A percentile compares a stretch with the other conserved stretches of the same genome.
Evolutionary conservation across 345 rosid species (phyloP).

Genomic region (Rhodamnia argentea): DNA sequence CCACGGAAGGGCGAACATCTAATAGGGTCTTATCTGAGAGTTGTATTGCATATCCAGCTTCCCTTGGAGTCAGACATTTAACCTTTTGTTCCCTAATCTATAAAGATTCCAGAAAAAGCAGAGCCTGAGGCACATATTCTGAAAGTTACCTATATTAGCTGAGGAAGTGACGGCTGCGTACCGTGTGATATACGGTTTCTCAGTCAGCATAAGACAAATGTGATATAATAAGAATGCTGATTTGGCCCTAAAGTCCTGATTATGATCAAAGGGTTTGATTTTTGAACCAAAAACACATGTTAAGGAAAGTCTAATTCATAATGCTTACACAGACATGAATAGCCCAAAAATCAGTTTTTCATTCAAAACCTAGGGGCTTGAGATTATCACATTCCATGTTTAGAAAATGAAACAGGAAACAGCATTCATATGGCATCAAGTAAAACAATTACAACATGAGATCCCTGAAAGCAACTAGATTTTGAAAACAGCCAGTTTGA

Average conservation of each 20-base stretch:
- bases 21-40: conserved; percentile 71
- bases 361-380: not conserved
- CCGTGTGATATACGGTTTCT: not conserved
- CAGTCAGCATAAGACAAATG: not conserved
- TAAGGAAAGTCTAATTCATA: not conserved
- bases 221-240: not conserved
- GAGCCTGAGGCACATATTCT: not conserved
- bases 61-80: conserved; percentile 70
- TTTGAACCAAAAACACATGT: not conserved
- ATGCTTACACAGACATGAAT: not conserved
- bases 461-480: not conserved
- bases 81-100: conserved; percentile 84
- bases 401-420: not conserved
- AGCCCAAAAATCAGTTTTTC: not conserved
- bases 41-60: conserved; percentile 89
- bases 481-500: not conserved
- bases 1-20: conserved; percentile 75
- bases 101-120: not conserved
- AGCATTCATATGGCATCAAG: not conserved
- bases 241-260: not conserved
- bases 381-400: not conserved
- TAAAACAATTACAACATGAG: not conserved
- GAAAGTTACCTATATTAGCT: not conserved
- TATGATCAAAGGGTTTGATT: not conserved
- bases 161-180: not conserved